Base-by-base conservation (phyloP, 768 basidiomycete genomes). In the Heimioporus sp. region DNA sequence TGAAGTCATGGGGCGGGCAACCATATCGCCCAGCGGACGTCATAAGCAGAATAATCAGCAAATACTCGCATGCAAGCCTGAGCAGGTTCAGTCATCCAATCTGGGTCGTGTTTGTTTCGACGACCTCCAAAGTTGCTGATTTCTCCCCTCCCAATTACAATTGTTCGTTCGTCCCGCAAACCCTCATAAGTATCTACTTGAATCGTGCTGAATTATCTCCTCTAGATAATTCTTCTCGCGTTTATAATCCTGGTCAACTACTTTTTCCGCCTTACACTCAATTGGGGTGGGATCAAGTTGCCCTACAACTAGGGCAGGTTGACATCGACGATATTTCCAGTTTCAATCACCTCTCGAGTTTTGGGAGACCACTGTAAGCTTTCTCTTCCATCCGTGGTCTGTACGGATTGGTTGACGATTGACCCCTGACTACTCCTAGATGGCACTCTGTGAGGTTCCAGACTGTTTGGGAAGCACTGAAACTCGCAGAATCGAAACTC, bases 71-170 rank as follows among this genome's bases (percentile, higher is more conserved):
- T n/a, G 1, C 21, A 12, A 28, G 24, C 24, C 1, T 5, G 24
- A 7, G 24, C 24, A 28, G 24, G 7, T 2, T 19, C 5, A 12
- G 36, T 3, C 40, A 62, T 31, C 41, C 49, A 0, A 40, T 59
- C 15, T 62, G 60, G 61, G 47, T 52, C 1, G 54, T 50, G 12
- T 62, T 62, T 7, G 57, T 48, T 5, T 62, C 60, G 1, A 62
- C 56, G 1, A 49, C 53, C 3, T 59, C 56, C 5, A 52, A 43
- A 8, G 51, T 59, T 1, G 38, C 49, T 0, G 45, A 57, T 38
- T 50, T 61, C 24, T 41, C 49, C 0, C 55, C 43, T 0, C 52
- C 59, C 1, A 49, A 52, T 20, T 9, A 49, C 3, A 40, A 28
- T 28, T 10, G 60, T 55, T 0, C 5, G 54, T 11, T 35, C 11